Base-by-base conservation (phyloP, 805 yeast genomes). In the Candida koratica region DNA sequence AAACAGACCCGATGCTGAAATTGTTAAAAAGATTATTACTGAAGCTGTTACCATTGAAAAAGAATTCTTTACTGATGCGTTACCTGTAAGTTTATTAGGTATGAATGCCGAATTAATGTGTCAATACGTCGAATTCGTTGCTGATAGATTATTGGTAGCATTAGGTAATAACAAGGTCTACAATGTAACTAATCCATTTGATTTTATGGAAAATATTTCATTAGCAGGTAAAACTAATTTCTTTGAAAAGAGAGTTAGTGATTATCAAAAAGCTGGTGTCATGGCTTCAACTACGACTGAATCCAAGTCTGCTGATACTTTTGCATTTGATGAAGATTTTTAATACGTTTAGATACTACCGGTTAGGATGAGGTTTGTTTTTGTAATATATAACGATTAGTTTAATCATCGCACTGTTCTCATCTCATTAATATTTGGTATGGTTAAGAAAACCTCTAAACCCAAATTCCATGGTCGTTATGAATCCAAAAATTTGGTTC, bases 181-280 rank as follows among this genome's bases (percentile, higher is more conserved):
- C 79, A 85, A 87, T 53, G 90, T 75, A 42, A 71, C 85, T 46
- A 90, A 90, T 64, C 98, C 98, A 63, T 90, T 90, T 61, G 98
- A 90, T 66, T 90, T 90, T 61, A 90, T 90, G 98, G 98, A 90
- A 73, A 90, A 93, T 73, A 90, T 90, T 56, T 90, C 97, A 6
- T 78, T 90, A 52, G 95, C 97, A 41, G 98, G 98, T 67, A 90
- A 90, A 79, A 90, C 98, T 53, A 90, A 93, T 75, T 90, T 90
- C 79, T 90, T 90, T 60, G 98, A 90, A 75, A 90, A 90, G 79
- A 84, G 98, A 71, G 98, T 90, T 40, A 84, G 95, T 41, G 98
- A 90, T 68, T 90, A 90, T 71, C 98, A 90, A 71, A 93, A 90
- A 73, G 97, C 98, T 41, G 97, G 98, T 73, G 98, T 90, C 56